Evolutionary conservation across 345 rosid genomes (phyloP), one percentile per base, ranked within the genome.

Genomic region (Raphanus raphanistrum): DNA sequence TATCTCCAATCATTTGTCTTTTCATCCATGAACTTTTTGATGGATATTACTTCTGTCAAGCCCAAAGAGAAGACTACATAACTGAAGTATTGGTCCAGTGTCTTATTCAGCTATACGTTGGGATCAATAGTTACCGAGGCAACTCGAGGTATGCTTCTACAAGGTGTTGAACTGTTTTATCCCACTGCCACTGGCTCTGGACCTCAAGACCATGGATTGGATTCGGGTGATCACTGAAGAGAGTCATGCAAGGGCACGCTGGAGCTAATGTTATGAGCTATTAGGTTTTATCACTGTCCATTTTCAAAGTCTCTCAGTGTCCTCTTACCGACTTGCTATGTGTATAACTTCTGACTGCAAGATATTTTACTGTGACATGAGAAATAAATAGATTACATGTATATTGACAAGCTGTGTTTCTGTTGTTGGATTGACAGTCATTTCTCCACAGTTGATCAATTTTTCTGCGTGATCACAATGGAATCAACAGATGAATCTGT

Each of bases 231-330:
- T 74, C 98, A 95, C 79, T 95, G 93, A 98, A 52, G 76, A 82
- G 94, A 82, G 94, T 90, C 68, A 90, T 92, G 98, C 99, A 95
- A 83, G 98, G 98, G 12, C 98, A 95, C 87, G 93, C 99, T 72
- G 99, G 94, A 62, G 98, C 97, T 68, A 92, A 92, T 81, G 58
- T 95, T 91, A 92, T 94, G 85, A 75, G 89, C 75, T 43, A 63
- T 57, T 68, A 1, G 27, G 32, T 26, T 45, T 28, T 28, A 29
- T 4, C 38, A 12, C 26, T 66, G 16, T 72, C 5, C 7, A 5
- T 16, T 72, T 58, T 59, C 35, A 6, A 25, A 71, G 0, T 57
- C 35, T 32, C 55, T 63, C 45, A 25, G 28, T 55, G 26, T 32
- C 35, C 6, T 63, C 71, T 65, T 54, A 55, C 15, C 3, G 0